These are phyloP conservation scores for Populus tomentosa DNA, from an alignment of 441 rosid species.

Conservation along the genomic window DNA sequence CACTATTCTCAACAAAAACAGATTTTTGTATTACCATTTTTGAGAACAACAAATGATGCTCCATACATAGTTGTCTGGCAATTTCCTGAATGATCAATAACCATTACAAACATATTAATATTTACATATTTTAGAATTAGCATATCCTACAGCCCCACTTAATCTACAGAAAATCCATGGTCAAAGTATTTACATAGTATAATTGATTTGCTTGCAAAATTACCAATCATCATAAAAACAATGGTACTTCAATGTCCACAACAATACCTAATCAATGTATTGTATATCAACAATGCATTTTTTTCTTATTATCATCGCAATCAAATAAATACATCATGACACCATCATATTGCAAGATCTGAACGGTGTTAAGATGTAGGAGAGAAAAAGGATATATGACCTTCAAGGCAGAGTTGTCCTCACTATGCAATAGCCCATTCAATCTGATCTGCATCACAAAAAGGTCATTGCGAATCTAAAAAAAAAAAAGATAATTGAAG, in stretches of 20 bases:
- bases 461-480: neutral
- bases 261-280: no score
- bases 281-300: no score
- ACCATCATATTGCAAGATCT: neutral
- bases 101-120: neutral
- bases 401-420: conserved; percentile 83
- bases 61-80: conserved; percentile 79
- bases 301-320: neutral
- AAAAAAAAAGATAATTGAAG: neutral
- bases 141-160: neutral
- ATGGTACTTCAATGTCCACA: neutral
- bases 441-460: conserved; percentile 67
- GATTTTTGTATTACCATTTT: conserved; percentile 52
- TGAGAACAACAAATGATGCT: conserved; percentile 63
- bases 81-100: conserved; percentile 55
- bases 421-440: conserved; percentile 88
- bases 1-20: conserved; percentile 12
- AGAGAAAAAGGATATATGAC: conserved; percentile 24
- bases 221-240: neutral
- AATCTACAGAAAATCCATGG: neutral
- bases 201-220: no score
- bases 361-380: neutral
- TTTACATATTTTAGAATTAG: conserved; percentile 20
- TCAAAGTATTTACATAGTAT: neutral
- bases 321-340: neutral